Percentiles rank a stretch among this genome's conserved stretches.
Conservation (phyloP, 2,329 filamentous ascomycete genomes). For the Pseudogymnoascus pannorum region DNA sequence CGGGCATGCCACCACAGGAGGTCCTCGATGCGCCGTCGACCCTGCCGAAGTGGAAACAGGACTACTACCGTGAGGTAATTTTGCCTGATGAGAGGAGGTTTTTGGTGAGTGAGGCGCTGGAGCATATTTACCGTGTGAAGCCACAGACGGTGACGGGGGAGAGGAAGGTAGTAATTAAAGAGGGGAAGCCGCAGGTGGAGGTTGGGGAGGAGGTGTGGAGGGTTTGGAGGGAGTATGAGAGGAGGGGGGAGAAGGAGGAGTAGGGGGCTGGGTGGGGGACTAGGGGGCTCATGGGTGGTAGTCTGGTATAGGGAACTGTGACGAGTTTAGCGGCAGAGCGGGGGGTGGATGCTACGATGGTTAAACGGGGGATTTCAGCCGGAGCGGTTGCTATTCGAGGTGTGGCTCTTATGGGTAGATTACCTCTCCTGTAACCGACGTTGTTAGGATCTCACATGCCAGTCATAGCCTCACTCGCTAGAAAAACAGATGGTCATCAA, state of each 20-base stretch:
- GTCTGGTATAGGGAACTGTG: neutral
- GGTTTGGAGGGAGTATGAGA: slow-evolving; percentile 22
- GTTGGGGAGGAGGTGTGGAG: slow-evolving; percentile 18
- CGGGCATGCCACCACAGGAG: neutral
- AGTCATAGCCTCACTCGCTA: neutral
- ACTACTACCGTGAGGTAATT: slow-evolving; percentile 21
- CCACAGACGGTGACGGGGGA: slow-evolving; percentile 15
- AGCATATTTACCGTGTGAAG: slow-evolving; percentile 17
- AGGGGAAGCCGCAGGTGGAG: slow-evolving; percentile 18
- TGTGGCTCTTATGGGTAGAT: neutral
- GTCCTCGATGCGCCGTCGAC: neutral
- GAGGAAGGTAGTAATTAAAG: slow-evolving; percentile 20
- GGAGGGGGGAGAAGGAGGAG: slow-evolving; percentile 5
- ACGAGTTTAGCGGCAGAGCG: too few species aligned
- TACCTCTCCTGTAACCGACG: neutral
- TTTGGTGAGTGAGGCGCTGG: slow-evolving; percentile 17
- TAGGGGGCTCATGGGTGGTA: too few species aligned
- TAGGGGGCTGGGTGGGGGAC: neutral
- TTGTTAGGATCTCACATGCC: neutral
- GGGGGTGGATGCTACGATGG: too few species aligned
- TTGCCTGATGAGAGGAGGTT: slow-evolving; percentile 15
- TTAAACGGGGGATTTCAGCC: neutral
- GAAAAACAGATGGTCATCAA: neutral
- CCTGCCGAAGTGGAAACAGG: slow-evolving; percentile 17
- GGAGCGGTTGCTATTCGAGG: neutral